Base-by-base conservation (phyloP, 805 yeast species). In the Metschnikowia lunata region DNA sequence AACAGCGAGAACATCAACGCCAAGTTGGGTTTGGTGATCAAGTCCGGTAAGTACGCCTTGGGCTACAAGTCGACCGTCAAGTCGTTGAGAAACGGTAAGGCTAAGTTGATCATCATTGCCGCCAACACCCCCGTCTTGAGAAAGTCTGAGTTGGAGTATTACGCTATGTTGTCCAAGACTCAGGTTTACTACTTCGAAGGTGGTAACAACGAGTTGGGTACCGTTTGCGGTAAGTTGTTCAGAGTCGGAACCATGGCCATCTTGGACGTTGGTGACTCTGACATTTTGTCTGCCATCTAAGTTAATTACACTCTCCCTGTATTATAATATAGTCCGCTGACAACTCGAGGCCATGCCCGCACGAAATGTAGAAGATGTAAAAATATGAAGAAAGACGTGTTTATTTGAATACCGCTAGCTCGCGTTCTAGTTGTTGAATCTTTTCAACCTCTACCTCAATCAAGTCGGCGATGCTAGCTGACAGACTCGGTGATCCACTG, bases 141-240 rank as follows among this genome's bases (percentile, higher is more conserved):
- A 85, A 91, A 93, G 82, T 88, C 98, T 63, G 99, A 93, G 85
- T 84, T 93, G 75, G 99, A 93, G 83, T 93, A 93, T 85, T 93
- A 93, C 88, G 97, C 98, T 70, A 91, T 93, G 99, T 85, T 93
- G 75, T 86, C 98, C 74, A 91, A 90, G 88, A 87, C 97, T 73
- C 82, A 81, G 69, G 85, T 83, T 60, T 90, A 91, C 93, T 95
- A 90, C 90, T 93, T 90, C 95, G 93, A 85, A 78, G 98, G 97
- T 82, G 95, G 96, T 76, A 91, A 91, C 97, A 91, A 91, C 80
- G 98, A 91, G 81, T 88, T 91, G 71, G 98, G 97, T 82, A 93
- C 99, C 66, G 96, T 97, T 64, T 91, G 97, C 80, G 99, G 99
- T 90, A 91, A 88, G 79, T 88, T 93, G 70, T 93, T 93, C 97